A percentile compares a stretch with the other conserved stretches of the same genome.
Evolutionary conservation across 179 eudicot species (phyloP).

Genomic region (Spergularia azorica): DNA sequence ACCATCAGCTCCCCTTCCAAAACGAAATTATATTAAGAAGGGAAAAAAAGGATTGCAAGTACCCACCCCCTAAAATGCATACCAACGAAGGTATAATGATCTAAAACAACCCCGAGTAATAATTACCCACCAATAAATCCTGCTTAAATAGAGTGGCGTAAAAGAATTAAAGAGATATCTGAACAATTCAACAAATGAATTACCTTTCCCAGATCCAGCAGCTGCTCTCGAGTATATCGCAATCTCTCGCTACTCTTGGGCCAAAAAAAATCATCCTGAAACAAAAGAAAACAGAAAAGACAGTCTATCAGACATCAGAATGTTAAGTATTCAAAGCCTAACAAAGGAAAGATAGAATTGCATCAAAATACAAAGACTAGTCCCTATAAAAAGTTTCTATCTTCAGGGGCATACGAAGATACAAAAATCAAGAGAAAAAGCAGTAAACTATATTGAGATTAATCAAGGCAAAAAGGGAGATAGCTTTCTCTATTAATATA

Average conservation of each 20-base stretch:
- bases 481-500: too few species aligned
- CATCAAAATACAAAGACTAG: not conserved
- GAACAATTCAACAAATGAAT: not conserved
- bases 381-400: too few species aligned
- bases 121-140: not conserved
- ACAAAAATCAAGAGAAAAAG: not conserved
- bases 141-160: not conserved
- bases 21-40: not conserved
- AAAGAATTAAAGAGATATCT: not conserved
- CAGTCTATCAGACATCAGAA: not conserved
- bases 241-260: conserved; percentile 54
- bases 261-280: conserved; percentile 53
- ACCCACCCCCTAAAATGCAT: not conserved
- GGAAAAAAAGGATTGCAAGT: not conserved
- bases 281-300: conserved; percentile 8
- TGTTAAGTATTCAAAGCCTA: not conserved
- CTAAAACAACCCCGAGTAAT: not conserved
- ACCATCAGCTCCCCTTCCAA: not conserved
- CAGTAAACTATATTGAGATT: too few species aligned
- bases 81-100: not conserved
- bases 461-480: too few species aligned
- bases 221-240: conserved; percentile 64
- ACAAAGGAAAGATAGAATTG: not conserved
- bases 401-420: too few species aligned
- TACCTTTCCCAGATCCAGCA: conserved; percentile 36